Percentiles rank a stretch among this genome's conserved stretches.
phyloP scores from a whole-genome alignment of 768 basidiomycete species.

The Psilocybe tampanensis region DNA sequence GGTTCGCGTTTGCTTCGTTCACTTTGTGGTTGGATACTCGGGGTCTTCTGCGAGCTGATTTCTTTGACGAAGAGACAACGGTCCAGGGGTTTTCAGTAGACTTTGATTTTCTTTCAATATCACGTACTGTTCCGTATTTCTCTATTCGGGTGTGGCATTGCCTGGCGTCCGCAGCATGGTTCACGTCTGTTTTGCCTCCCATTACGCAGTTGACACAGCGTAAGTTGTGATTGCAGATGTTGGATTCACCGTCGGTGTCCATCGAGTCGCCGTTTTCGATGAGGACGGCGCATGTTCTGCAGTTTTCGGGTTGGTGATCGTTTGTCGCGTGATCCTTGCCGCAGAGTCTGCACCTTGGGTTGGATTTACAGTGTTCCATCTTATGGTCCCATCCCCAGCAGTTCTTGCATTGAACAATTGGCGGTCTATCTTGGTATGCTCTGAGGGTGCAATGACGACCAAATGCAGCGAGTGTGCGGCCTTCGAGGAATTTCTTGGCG shows the following conservation, averaged over 20 bases:
- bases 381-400: conserved; percentile 16
- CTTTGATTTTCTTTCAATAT: no score
- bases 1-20: no score
- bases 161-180: no score
- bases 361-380: not conserved
- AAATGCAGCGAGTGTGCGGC: conserved; percentile 9
- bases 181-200: no score
- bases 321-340: not conserved
- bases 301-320: not conserved
- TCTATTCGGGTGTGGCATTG: no score
- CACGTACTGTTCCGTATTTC: no score
- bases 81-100: no score
- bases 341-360: conserved; percentile 7
- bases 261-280: not conserved
- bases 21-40: no score
- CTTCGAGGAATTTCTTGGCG: conserved; percentile 5
- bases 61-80: no score
- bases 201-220: no score
- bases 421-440: conserved; percentile 17
- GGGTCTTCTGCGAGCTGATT: no score
- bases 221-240: no score
- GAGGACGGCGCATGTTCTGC: not conserved
- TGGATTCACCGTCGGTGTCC: not conserved
- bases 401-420: conserved; percentile 16
- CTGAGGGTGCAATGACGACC: conserved; percentile 15